Base-by-base conservation (phyloP, 306 rosid species). In the Rubus parviflorus region DNA sequence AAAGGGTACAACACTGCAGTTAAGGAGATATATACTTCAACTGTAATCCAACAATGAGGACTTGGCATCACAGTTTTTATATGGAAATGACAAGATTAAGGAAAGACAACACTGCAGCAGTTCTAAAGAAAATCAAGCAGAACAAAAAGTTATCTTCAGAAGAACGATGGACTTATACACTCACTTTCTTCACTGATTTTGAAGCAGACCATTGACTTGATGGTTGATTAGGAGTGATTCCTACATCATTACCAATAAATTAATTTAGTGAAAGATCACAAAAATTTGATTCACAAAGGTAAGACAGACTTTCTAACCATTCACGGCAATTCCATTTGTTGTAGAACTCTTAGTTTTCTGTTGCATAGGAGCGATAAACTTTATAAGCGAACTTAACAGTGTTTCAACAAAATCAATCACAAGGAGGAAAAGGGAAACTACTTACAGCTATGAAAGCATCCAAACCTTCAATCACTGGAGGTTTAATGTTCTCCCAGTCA, bases 391-490 rank as follows among this genome's bases (percentile, higher is more conserved):
- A 35, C 17, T 23, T 58, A 25, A 73, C n/a, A 57, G 61, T 63
- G 25, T 53, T 73, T n/a, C 66, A 14, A 54, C 30, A 30, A 30
- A 30, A 30, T 30, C 35, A 68, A 81, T 16, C 67, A 62, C 74
- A 73, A 51, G 16, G 42, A 45, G 51, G 69, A 69, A 25, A 73
- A 23, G 47, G 66, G 57, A 51, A 9, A 54, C 30, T 67, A 63
- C 97, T 89, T 80, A 95, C 98, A 76, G 72, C 77, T 40, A 83
- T 67, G 54, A 95, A 86, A 57, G 63, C 76, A 40, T 92, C 97
- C 77, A 95, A 70, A 76, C 97, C 99, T 60, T 95, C 97, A 69
- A 89, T 57, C 42, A 58, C 76, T 3, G 98, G 98, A 63, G 91
- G 97, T 76, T 85, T 79, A 69, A 89, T 70, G 77, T 92, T 83